Conservation (phyloP, 805 yeast species). For the Candida germanica region DNA sequence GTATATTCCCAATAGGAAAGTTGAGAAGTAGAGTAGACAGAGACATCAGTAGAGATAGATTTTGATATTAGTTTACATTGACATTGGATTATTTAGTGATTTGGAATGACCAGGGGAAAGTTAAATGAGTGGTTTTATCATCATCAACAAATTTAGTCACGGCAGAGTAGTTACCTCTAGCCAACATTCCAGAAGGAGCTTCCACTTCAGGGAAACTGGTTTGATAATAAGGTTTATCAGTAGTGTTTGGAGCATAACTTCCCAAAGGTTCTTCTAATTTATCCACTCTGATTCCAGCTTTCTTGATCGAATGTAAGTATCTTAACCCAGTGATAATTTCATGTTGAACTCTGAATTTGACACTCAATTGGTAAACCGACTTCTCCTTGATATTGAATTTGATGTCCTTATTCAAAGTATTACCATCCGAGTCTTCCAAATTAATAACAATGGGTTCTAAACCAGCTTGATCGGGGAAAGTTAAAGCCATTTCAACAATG, state of each 20-base stretch:
- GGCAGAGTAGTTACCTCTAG: constrained; percentile 83
- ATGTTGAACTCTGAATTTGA: constrained; percentile 82
- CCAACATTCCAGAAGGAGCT: constrained; percentile 88
- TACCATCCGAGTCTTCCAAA: constrained; percentile 55
- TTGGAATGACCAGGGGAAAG: constrained; percentile 81
- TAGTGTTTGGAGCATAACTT: constrained; percentile 85
- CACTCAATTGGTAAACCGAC: constrained; percentile 65
- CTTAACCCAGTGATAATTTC: constrained; percentile 88
- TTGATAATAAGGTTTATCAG: constrained; percentile 73
- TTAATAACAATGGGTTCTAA: constrained; percentile 62
- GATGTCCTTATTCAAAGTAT: constrained; percentile 56
- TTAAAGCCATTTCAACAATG: constrained; percentile 68
- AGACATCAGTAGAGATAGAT: no score
- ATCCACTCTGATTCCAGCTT: constrained; percentile 84
- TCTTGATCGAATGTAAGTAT: constrained; percentile 80
- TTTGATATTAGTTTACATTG: neutral
- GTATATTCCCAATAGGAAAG: constrained; percentile 28
- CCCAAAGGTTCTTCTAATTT: constrained; percentile 87
- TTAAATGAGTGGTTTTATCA: constrained; percentile 70
- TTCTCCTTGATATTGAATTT: constrained; percentile 78
- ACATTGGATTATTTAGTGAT: constrained; percentile 55
- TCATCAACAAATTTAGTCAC: constrained; percentile 82
- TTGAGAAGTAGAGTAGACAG: no score
- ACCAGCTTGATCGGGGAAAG: constrained; percentile 59
- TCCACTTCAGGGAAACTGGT: constrained; percentile 58